Conservation (phyloP, 2,329 filamentous ascomycete species). For the Arthrobotrys pseudoclavata region DNA sequence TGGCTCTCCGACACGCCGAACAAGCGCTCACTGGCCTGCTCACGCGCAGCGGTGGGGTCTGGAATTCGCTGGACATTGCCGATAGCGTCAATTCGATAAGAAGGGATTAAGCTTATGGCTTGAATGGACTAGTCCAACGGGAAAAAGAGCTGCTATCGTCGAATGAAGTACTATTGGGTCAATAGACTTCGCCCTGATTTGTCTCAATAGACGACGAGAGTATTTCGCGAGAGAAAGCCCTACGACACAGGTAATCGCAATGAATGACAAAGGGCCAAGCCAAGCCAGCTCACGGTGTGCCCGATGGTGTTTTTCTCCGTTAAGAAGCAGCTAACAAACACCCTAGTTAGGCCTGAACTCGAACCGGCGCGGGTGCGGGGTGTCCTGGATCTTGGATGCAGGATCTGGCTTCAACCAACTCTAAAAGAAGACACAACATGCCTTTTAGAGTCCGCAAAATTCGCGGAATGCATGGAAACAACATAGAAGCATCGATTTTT, state of each 20-base stretch:
- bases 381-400: constrained; percentile 16
- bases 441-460: neutral
- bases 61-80: constrained; percentile 54
- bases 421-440: constrained; percentile 15
- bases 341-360: constrained; percentile 34
- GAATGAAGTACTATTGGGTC: constrained; percentile 52
- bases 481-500: constrained; percentile 14
- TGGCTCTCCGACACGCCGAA: constrained; percentile 86
- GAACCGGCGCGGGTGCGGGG: constrained; percentile 33
- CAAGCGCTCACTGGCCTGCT: constrained; percentile 84
- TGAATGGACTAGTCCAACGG: constrained; percentile 11
- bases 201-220: constrained; percentile 46
- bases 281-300: constrained; percentile 51
- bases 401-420: constrained; percentile 17
- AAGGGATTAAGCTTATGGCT: constrained; percentile 10
- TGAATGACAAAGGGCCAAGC: constrained; percentile 51
- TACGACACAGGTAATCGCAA: constrained; percentile 53
- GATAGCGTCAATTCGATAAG: constrained; percentile 36
- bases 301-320: constrained; percentile 43
- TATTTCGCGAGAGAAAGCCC: constrained; percentile 46
- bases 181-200: constrained; percentile 40
- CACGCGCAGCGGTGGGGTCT: constrained; percentile 71
- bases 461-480: neutral
- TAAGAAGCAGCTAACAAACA: constrained; percentile 48
- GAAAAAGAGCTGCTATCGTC: constrained; percentile 34